Base-by-base conservation (phyloP, 2,329 filamentous ascomycete species). In the Fusarium goolgardi region DNA sequence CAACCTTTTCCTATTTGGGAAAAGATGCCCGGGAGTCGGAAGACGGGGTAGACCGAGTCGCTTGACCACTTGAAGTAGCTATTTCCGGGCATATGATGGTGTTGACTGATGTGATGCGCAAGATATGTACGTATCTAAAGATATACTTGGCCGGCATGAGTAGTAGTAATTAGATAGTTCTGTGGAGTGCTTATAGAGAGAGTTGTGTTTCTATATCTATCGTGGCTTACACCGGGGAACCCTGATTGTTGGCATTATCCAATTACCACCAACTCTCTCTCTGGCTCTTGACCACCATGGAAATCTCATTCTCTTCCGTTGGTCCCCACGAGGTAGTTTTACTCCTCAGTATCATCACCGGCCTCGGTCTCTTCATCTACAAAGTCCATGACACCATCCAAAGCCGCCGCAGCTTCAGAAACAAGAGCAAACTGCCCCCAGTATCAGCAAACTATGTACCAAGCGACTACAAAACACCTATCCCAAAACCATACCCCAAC, bases 401-500 rank as follows among this genome's bases (percentile, higher is more conserved):
- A 45, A 63, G 45, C 32, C 66, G 66, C 43, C 40, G 43, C 16
- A 34, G 45, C 27, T 66, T 52, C 21, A 58, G 54, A 20, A 27
- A 50, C 47, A 44, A 40, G 3, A 70, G 53, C 49, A 67, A 65
- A 23, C 55, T 56, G 12, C 60, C 58, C 3, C 56, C 43, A 1
- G 66, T 69, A 39, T 65, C 68, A 23, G 41, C 51, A 13, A 52
- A 44, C 31, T 65, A 60, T 46, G 45, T 53, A 15, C 60, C 59
- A 3, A 64, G 65, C 35, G 52, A 60, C 37, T 93, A 90, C 81
- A 82, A 83, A 61, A 81, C 88, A 3, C 90, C 90, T 2, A 75
- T 79, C 1, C 87, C 90, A 6, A 54, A 78, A 0, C 87, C 91
- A 0, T 93, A 91, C 71, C 86, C 87, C 0, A 78, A 87, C 75